Conservation (phyloP, 768 basidiomycete species). For the Pholiota microspora region DNA sequence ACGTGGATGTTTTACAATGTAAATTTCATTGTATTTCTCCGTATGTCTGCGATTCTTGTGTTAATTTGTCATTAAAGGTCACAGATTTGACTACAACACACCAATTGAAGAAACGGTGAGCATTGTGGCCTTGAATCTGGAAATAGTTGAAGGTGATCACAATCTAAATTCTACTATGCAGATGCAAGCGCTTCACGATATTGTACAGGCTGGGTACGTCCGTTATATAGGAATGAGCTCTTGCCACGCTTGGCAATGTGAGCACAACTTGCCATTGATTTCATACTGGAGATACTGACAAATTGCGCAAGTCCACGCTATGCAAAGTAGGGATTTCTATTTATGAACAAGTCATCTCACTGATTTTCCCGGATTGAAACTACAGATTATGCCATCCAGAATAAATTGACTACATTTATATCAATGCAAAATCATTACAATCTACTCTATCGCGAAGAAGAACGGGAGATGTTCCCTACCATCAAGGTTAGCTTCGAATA, state of each 20-base stretch:
- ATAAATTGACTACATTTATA: conserved; percentile 55
- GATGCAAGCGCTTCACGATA: conserved; percentile 71
- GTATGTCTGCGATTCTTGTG: not conserved
- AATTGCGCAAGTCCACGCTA: conserved; percentile 41
- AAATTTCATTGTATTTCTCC: conserved; percentile 10
- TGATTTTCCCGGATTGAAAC: not conserved
- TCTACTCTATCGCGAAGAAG: conserved; percentile 60
- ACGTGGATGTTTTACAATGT: conserved; percentile 77
- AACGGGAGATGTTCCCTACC: conserved; percentile 57
- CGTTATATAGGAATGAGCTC: conserved; percentile 62
- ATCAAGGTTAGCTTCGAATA: conserved; percentile 34
- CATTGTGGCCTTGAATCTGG: not conserved
- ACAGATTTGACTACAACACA: conserved; percentile 55
- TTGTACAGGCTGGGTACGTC: conserved; percentile 61
- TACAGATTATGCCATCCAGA: conserved; percentile 55
- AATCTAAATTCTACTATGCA: conserved; percentile 15
- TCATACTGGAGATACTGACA: not conserved
- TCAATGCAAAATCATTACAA: conserved; percentile 66
- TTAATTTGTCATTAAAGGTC: conserved; percentile 32
- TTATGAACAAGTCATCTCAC: too few relatives aligned
- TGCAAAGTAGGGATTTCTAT: conserved; percentile 45
- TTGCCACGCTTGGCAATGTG: conserved; percentile 56
- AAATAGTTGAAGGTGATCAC: not conserved
- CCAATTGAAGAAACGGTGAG: conserved; percentile 56
- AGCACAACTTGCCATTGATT: conserved; percentile 8